Evolutionary conservation across 2,329 filamentous ascomycete species (phyloP).

Genomic region (Alternaria longipes): DNA sequence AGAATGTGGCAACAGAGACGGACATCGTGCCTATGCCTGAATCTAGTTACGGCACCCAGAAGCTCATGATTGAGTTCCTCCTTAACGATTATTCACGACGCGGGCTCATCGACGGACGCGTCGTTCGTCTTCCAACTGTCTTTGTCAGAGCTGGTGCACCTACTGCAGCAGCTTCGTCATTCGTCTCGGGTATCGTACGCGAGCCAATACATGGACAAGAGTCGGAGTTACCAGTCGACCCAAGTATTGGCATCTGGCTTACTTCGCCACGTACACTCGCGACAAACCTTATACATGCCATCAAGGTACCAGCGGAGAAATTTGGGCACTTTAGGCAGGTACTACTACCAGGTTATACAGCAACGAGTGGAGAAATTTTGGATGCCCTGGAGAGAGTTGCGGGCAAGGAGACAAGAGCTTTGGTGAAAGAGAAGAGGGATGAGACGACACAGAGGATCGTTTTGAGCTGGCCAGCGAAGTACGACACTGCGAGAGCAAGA

Average conservation of each 20-base stretch:
- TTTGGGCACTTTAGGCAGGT: conserved; percentile 63
- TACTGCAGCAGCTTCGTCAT: conserved; percentile 69
- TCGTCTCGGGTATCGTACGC: conserved; percentile 70
- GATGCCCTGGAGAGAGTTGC: conserved; percentile 65
- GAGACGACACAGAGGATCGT: conserved; percentile 62
- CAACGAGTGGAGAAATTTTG: conserved; percentile 66
- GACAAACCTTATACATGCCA: conserved; percentile 63
- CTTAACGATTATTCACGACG: conserved; percentile 71
- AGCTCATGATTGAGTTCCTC: conserved; percentile 69
- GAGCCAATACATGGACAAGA: conserved; percentile 67
- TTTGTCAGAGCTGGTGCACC: conserved; percentile 69
- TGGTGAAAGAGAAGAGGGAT: conserved; percentile 63
- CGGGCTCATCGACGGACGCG: conserved; percentile 66
- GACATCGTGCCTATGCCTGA: conserved; percentile 67
- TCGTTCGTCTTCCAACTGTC: conserved; percentile 68
- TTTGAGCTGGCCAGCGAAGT: conserved; percentile 65
- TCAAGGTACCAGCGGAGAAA: conserved; percentile 59
- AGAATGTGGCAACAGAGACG: conserved; percentile 46
- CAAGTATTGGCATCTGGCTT: conserved; percentile 65
- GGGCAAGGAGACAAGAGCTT: conserved; percentile 60
- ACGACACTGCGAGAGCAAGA: conserved; percentile 65
- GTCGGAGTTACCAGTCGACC: conserved; percentile 61
- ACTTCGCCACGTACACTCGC: conserved; percentile 65
- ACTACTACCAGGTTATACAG: conserved; percentile 63
- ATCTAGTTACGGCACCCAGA: conserved; percentile 70